Evolutionary conservation across 208 protist genomes (phyloP).

Genomic region (Acanthamoeba healyi): DNA sequence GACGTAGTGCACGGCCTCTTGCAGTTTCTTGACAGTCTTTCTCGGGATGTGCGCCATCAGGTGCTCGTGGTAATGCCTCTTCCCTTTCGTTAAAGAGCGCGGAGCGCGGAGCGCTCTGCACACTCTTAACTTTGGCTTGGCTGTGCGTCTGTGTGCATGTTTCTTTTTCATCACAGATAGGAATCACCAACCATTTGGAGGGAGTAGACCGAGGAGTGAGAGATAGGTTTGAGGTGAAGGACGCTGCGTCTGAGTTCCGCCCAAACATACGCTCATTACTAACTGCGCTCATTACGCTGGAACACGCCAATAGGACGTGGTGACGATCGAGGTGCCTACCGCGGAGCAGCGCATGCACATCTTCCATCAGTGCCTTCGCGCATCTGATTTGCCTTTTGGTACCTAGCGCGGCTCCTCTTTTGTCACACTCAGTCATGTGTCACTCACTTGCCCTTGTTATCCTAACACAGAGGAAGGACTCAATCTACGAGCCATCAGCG

Average conservation of each 20-base stretch:
- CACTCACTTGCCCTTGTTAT: background rate
- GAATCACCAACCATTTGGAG: background rate
- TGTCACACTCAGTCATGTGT: too few species aligned
- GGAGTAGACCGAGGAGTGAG: background rate
- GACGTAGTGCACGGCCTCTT: slow-evolving; percentile 1
- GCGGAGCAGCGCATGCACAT: background rate
- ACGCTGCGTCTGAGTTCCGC: background rate
- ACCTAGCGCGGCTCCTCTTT: too few species aligned
- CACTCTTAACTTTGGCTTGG: too few species aligned
- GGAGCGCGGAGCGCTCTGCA: too few species aligned
- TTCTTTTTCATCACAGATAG: background rate
- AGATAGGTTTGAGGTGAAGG: background rate
- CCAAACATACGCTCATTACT: background rate
- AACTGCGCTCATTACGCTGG: background rate
- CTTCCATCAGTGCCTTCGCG: background rate
- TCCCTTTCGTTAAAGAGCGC: background rate
- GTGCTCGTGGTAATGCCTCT: slow-evolving; percentile 4
- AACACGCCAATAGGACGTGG: background rate
- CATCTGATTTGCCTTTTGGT: background rate
- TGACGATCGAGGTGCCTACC: background rate
- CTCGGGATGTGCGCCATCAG: background rate
- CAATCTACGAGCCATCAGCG: background rate
- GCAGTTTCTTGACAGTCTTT: background rate
- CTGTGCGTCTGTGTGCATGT: too few species aligned
- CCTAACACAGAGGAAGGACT: background rate